Base-by-base conservation (phyloP, 163 green algal species). In the Prototheca wickerhamii region DNA sequence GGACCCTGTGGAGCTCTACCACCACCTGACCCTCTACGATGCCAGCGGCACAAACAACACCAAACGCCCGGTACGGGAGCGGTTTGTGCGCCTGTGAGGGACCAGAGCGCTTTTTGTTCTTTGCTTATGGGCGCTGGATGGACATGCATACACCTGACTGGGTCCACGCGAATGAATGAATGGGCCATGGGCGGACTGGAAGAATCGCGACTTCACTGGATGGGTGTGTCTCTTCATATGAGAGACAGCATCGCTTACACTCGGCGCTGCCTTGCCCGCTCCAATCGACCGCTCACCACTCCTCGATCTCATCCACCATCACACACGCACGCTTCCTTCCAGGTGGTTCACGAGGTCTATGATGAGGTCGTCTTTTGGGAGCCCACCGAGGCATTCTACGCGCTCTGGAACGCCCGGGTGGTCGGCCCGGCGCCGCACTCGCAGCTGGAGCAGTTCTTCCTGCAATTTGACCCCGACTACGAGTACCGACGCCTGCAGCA, bases 301-400 rank as follows among this genome's bases (percentile, higher is more conserved):
- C n/a, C n/a, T n/a, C n/a, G n/a, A n/a, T 54, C 46, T 30, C 53
- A 32, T 28, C 30, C 33, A 37, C 28, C 18, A 21, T 44, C 66
- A 55, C 4, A 49, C 44, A 42, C n/a, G n/a, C n/a, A 77, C 72
- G 53, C 23, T 26, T 26, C 15, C 12, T 71, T 69, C 64, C 83
- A 83, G 69, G 82, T 93, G 20, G 74, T 93, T 25, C 62, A 66
- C 42, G 88, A 97, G 76, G 69, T 76, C 34, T 95, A 91, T 57
- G 92, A 98, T 44, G 92, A 98, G 73, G 40, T 98, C 21, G 86
- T 96, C 23, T 91, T 98, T 65, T 85, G 70, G 55, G 84, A 97
- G 58, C 91, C 91, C 0, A 61, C 74, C 1, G 75, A 89, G 57
- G 72, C 65, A 3, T 95, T 97, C 63, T 87, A 87, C 57, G 61